Evolutionary conservation across 2,329 filamentous ascomycete genomes (phyloP), one percentile per base, ranked within the genome.

Genomic region (Alternaria viburni): DNA sequence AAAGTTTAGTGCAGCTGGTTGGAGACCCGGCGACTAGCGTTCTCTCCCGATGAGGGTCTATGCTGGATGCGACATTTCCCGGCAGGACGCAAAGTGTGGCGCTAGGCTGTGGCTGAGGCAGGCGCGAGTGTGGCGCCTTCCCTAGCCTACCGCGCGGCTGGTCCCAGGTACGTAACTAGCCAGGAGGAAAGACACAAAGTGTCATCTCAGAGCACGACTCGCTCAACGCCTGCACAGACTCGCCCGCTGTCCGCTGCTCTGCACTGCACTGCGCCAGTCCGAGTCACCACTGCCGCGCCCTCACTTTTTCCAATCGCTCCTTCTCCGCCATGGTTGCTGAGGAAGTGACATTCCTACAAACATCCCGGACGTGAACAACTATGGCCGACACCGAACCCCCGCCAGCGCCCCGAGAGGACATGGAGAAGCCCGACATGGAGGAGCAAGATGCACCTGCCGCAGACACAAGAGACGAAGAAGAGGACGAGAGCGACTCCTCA

Each of bases 361-460:
- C 32, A 59, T 54, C 50, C 67, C 64, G 65, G 46, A 56, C 61
- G 63, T 65, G 58, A 63, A 62, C 59, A 65, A 73, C 71, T 65
- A 80, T 80, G 78, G 76, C 78, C 73, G 76, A 77, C 73, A 66
- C 68, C 67, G 70, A 71, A 23, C 30, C 66, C 41, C 62, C 67
- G 46, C 70, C 69, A 51, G 61, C 55, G 36, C 43, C 60, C 45
- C 46, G 45, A 13, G 65, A 61, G 45, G 62, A 51, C 1, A 61
- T 41, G 36, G 68, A 72, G 6, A 62, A 43, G 47, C 17, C 55
- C 7, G 41, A 25, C 12, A 44, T 15, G 12, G 43, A 46, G 12
- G 28, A 59, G 15, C 43, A 49, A 43, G 26, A 57, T 11, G 26
- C 54, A 25, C 23, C 30, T 17, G 46, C 28, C 26, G 21, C 26